phyloP scores from a whole-genome alignment of 2,329 filamentous ascomycete species.

The Xylaria arbuscula region DNA sequence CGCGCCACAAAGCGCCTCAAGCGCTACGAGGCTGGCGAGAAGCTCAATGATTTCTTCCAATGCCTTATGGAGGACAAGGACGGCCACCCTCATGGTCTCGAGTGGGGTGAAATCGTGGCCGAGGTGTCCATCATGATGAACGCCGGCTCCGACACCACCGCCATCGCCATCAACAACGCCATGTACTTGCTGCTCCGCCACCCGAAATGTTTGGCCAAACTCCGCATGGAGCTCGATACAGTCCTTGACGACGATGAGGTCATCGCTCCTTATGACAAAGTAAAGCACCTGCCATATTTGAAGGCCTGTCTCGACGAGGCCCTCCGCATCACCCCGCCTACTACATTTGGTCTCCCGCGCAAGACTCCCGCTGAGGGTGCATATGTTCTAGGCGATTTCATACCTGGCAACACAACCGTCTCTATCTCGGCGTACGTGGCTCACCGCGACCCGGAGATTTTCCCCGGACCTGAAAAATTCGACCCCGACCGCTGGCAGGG shows the following conservation, averaged over 20 bases:
- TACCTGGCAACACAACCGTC: conserved; percentile 58
- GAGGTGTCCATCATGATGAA: conserved; percentile 65
- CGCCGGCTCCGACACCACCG: conserved; percentile 63
- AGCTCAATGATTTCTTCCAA: conserved; percentile 69
- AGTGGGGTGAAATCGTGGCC: conserved; percentile 68
- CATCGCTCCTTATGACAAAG: conserved; percentile 61
- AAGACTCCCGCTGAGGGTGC: conserved; percentile 58
- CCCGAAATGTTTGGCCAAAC: conserved; percentile 53
- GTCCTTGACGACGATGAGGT: conserved; percentile 57
- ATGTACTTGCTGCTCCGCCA: conserved; percentile 64
- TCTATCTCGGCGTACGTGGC: conserved; percentile 56
- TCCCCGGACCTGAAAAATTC: background rate
- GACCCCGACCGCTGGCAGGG: conserved; percentile 12
- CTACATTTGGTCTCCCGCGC: conserved; percentile 56
- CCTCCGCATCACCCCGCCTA: conserved; percentile 58
- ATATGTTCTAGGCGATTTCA: conserved; percentile 57
- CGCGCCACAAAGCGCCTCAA: conserved; percentile 57
- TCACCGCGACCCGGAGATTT: conserved; percentile 51
- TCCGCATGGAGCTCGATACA: conserved; percentile 59
- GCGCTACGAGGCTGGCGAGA: conserved; percentile 62
- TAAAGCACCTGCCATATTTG: conserved; percentile 64
- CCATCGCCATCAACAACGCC: conserved; percentile 62
- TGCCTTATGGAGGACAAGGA: conserved; percentile 63
- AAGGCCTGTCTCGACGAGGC: conserved; percentile 64
- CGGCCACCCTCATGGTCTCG: conserved; percentile 56